These are phyloP conservation scores for Chlamydomonas reinhardtii DNA, from an alignment of 163 green algal genomes.

Conservation along the genomic window DNA sequence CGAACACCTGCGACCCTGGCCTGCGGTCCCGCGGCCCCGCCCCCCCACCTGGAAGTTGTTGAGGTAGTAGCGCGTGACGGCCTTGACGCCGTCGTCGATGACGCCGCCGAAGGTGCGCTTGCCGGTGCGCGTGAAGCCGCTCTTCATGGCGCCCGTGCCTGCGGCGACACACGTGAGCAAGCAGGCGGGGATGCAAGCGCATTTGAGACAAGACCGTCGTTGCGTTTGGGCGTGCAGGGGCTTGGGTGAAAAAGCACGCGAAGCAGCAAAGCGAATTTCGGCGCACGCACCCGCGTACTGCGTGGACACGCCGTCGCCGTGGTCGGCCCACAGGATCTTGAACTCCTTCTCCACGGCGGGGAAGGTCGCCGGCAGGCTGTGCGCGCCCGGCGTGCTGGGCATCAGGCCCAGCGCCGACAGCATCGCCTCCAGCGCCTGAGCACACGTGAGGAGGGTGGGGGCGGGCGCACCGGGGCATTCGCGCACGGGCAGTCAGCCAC, in stretches of 20 bases:
- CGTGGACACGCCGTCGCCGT: constrained; percentile 86
- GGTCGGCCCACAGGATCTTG: constrained; percentile 91
- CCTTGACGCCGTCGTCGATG: constrained; percentile 82
- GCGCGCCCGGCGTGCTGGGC: background rate
- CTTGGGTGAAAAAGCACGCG: too few relatives aligned
- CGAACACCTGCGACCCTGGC: too few relatives aligned
- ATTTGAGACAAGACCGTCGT: too few relatives aligned
- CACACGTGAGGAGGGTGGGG: too few relatives aligned
- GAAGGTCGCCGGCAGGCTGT: constrained; percentile 61
- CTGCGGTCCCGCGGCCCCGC: background rate
- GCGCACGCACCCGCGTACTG: constrained; percentile 85
- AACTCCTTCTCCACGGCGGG: constrained; percentile 76
- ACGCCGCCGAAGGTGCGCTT: constrained; percentile 86
- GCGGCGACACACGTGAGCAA: background rate
- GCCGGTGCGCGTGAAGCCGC: constrained; percentile 91
- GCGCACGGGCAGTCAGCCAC: too few relatives aligned
- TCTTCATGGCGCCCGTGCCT: constrained; percentile 88
- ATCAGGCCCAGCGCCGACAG: constrained; percentile 73
- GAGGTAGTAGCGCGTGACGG: constrained; percentile 84
- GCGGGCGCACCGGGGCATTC: too few relatives aligned
- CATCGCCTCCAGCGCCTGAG: constrained; percentile 78
- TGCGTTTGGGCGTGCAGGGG: too few relatives aligned
- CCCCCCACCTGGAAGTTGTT: constrained; percentile 93
- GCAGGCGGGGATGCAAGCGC: too few relatives aligned
- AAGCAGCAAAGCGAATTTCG: too few relatives aligned